Evolutionary conservation across 176 grass and related monocot genomes (phyloP).

Genomic region (Urochloa ruziziensis): DNA sequence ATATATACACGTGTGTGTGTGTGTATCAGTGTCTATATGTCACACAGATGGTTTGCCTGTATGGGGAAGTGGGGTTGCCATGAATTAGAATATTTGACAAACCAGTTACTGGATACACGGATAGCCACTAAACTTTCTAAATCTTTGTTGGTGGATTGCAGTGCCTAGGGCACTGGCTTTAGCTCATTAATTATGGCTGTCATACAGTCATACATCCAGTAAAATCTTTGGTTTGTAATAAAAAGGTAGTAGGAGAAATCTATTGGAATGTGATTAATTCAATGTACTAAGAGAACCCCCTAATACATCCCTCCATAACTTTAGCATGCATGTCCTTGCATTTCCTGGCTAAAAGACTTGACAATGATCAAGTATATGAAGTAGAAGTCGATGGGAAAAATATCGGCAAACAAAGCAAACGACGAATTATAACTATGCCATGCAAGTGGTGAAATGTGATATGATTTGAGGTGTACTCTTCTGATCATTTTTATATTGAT

Average conservation of each 20-base stretch:
- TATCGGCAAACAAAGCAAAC: neutral
- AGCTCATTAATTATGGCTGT: conserved; percentile 28
- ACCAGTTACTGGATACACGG: conserved; percentile 22
- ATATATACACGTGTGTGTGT: neutral
- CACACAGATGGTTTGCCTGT: conserved; percentile 27
- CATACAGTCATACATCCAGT: neutral
- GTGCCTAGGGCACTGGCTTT: conserved; percentile 20
- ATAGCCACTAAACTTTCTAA: conserved; percentile 15
- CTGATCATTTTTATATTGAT: conserved; percentile 16
- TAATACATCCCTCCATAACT: neutral
- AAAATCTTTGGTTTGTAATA: conserved; percentile 22
- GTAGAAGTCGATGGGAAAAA: conserved; percentile 8
- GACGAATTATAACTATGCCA: neutral
- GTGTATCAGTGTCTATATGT: conserved; percentile 1
- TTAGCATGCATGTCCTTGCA: neutral
- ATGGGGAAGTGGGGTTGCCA: conserved; percentile 27
- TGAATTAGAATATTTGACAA: conserved; percentile 23
- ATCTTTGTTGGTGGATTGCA: conserved; percentile 23
- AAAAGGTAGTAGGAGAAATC: conserved; percentile 8
- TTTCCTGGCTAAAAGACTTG: conserved; percentile 10
- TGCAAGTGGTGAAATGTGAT: conserved; percentile 5
- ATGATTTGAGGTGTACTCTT: conserved; percentile 10
- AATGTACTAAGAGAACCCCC: neutral
- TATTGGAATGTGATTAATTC: conserved; percentile 13
- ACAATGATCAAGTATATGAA: neutral